phyloP scores from a whole-genome alignment of 2,329 filamentous ascomycete genomes.

The Gaeumannomyces tritici region DNA sequence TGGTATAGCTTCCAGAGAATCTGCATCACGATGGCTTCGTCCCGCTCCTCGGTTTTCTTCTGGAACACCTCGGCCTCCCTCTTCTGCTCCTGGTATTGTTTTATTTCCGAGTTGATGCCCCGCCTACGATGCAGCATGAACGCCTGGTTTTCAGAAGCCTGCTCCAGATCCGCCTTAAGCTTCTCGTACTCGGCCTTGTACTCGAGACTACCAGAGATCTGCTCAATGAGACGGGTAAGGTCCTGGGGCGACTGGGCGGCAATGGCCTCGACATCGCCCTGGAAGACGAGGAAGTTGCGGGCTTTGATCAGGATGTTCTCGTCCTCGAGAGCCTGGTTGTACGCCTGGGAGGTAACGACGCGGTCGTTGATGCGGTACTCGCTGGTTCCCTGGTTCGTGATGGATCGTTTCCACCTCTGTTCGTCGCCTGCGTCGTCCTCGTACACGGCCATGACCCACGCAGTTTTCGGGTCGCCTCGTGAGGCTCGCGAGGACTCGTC shows the following conservation, averaged over 20 bases:
- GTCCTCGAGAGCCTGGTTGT: slow-evolving; percentile 83
- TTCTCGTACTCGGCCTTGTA: slow-evolving; percentile 90
- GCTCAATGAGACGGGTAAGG: slow-evolving; percentile 86
- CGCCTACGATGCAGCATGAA: slow-evolving; percentile 82
- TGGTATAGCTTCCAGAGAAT: slow-evolving; percentile 96
- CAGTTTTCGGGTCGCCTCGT: slow-evolving; percentile 80
- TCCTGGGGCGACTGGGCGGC: slow-evolving; percentile 92
- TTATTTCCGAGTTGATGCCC: slow-evolving; percentile 95
- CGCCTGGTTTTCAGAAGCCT: slow-evolving; percentile 79
- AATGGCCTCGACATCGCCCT: slow-evolving; percentile 95
- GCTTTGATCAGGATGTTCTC: slow-evolving; percentile 98
- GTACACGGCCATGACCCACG: slow-evolving; percentile 99
- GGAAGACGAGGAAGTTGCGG: slow-evolving; percentile 95
- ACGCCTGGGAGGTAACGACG: slow-evolving; percentile 77
- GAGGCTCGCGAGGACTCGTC: slow-evolving; percentile 52
- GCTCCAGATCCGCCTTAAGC: slow-evolving; percentile 77
- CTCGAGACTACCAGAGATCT: slow-evolving; percentile 93
- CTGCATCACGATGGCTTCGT: slow-evolving; percentile 84
- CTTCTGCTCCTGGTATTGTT: slow-evolving; percentile 95
- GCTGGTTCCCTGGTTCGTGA: slow-evolving; percentile 79
- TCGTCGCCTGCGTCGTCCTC: slow-evolving; percentile 94
- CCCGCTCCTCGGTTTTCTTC: slow-evolving; percentile 79
- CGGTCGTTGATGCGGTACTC: slow-evolving; percentile 97
- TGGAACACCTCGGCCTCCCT: slow-evolving; percentile 90
- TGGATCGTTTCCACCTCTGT: slow-evolving; percentile 91